These are phyloP conservation scores for Euphorbia lathyris DNA, from an alignment of 345 rosid genomes.

Conservation along the genomic window DNA sequence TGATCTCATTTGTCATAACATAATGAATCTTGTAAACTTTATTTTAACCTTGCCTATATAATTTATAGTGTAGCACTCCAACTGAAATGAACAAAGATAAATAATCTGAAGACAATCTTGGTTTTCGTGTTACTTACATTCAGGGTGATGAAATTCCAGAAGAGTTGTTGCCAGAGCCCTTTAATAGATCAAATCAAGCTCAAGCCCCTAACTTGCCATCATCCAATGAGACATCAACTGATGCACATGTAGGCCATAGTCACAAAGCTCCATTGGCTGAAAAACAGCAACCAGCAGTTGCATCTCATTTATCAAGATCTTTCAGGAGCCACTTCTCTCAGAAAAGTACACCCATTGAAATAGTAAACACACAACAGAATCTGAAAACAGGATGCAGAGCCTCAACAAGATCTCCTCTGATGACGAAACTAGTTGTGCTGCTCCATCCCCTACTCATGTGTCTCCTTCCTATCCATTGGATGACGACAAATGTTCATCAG, in stretches of 20 bases:
- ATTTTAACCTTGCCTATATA: neutral
- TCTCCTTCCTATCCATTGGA: constrained; percentile 14
- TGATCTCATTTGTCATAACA: neutral
- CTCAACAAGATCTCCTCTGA: constrained; percentile 13
- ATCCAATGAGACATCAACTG: neutral
- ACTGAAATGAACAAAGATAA: too few relatives aligned
- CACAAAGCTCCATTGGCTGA: neutral
- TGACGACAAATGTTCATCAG: constrained; percentile 3
- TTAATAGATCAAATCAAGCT: constrained; percentile 31
- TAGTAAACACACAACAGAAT: neutral
- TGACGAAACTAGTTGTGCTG: constrained; percentile 20
- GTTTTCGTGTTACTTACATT: neutral
- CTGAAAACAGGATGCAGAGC: constrained; percentile 1
- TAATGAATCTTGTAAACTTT: neutral
- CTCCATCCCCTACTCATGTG: constrained; percentile 27
- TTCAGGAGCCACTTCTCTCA: constrained; percentile 47
- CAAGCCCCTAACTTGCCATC: constrained; percentile 13
- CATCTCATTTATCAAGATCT: constrained; percentile 44
- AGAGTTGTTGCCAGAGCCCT: too few relatives aligned
- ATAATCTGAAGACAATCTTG: too few relatives aligned
- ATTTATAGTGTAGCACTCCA: too few relatives aligned
- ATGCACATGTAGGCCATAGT: neutral
- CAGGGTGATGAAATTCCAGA: constrained; percentile 82
- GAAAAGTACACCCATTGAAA: constrained; percentile 11
- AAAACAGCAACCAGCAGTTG: constrained; percentile 28